Evolutionary conservation across 345 rosid genomes (phyloP).

Genomic region (Eucalyptus urophylla): DNA sequence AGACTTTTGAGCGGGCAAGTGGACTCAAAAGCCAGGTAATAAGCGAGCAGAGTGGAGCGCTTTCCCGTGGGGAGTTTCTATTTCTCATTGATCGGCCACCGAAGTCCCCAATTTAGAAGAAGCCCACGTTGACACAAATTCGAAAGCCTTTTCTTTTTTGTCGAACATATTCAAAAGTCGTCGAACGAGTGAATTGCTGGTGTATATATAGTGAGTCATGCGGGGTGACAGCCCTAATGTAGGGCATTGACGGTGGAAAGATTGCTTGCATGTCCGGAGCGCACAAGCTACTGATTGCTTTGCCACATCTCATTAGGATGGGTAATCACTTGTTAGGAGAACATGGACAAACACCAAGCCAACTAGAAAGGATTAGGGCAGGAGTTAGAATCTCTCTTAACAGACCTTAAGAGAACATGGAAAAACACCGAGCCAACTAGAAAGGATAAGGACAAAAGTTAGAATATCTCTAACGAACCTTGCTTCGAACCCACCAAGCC

Average conservation of each 20-base stretch:
- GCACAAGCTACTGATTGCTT: not conserved
- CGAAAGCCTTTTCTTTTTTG: too few relatives aligned
- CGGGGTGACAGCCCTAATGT: not conserved
- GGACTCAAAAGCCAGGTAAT: not conserved
- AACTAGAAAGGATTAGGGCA: not conserved
- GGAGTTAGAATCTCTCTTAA: not conserved
- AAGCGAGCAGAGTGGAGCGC: not conserved
- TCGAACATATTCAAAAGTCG: not conserved
- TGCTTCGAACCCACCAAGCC: not conserved
- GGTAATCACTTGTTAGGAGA: not conserved
- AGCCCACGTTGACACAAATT: not conserved
- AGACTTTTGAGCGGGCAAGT: not conserved
- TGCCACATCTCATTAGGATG: not conserved
- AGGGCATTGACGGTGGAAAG: not conserved
- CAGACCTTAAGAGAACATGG: not conserved
- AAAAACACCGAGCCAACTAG: not conserved
- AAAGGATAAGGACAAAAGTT: not conserved
- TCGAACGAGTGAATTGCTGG: not conserved
- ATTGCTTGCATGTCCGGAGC: not conserved
- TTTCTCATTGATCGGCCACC: not conserved
- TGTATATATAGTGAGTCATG: not conserved
- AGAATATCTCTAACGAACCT: not conserved
- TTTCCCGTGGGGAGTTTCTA: not conserved
- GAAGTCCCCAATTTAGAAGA: not conserved
- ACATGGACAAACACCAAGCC: not conserved